Evolutionary conservation across 164 flowering plant species (phyloP).

Genomic region (Umbellularia californica): DNA sequence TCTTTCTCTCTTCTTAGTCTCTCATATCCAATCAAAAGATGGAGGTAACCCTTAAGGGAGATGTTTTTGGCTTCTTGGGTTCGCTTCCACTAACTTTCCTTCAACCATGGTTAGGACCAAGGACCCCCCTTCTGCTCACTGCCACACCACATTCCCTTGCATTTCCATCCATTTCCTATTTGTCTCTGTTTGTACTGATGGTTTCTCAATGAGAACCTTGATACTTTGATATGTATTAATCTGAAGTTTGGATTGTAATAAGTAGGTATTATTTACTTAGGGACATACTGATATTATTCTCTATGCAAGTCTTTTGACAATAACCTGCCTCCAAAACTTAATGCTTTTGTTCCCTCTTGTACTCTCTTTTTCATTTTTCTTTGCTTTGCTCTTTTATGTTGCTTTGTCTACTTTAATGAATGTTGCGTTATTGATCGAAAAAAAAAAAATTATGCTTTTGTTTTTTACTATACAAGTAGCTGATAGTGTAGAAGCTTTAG

Average conservation of each 20-base stretch:
- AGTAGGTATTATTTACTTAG: constrained; percentile 4
- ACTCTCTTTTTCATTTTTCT: no score
- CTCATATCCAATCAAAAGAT: background rate
- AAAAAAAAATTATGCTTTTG: no score
- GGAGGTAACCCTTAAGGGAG: constrained; percentile 7
- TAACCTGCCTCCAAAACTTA: background rate
- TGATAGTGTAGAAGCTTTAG: background rate
- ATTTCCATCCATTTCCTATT: background rate
- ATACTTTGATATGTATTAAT: constrained; percentile 3
- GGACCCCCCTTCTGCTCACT: background rate
- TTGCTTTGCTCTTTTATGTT: no score
- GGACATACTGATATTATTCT: constrained; percentile 7
- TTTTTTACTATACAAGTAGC: background rate
- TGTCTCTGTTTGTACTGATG: constrained; percentile 3
- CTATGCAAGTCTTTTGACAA: background rate
- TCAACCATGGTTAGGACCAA: constrained; percentile 15
- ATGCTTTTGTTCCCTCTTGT: no score
- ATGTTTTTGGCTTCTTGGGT: constrained; percentile 18
- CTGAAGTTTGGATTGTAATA: constrained; percentile 10
- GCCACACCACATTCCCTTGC: background rate
- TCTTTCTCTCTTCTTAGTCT: background rate
- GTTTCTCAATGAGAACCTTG: background rate
- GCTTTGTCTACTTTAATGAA: no score
- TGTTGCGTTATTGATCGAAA: no score
- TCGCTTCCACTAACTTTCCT: background rate